phyloP scores from a whole-genome alignment of 2,329 filamentous ascomycete species.

The Geoglossum cookeanum region DNA sequence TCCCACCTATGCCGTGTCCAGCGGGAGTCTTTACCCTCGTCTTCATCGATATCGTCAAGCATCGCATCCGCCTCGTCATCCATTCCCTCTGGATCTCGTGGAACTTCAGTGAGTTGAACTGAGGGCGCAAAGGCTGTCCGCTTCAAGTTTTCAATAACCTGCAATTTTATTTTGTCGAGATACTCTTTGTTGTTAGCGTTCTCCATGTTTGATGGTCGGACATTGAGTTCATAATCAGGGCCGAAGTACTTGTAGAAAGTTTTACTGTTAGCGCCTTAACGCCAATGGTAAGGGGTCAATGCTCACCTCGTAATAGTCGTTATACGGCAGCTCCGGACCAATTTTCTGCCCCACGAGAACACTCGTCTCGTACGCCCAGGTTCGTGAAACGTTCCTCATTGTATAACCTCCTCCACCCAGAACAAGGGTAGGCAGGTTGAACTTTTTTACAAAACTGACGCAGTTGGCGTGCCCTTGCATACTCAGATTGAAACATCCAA shows the following conservation, averaged over 20 bases:
- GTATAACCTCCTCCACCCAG: conserved; percentile 51
- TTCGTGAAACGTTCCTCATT: conserved; percentile 44
- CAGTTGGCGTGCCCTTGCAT: conserved; percentile 54
- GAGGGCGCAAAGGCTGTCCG: conserved; percentile 43
- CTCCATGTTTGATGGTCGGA: conserved; percentile 53
- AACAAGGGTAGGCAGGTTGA: conserved; percentile 44
- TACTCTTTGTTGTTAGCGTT: conserved; percentile 51
- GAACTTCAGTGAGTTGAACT: conserved; percentile 45
- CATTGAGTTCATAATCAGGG: conserved; percentile 50
- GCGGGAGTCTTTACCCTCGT: conserved; percentile 68
- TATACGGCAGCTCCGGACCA: conserved; percentile 70
- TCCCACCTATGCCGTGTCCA: conserved; percentile 71
- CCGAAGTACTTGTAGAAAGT: conserved; percentile 38
- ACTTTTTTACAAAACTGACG: conserved; percentile 49
- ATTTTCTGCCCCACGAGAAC: conserved; percentile 70
- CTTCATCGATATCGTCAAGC: conserved; percentile 56
- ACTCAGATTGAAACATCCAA: conserved; percentile 51
- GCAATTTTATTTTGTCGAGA: conserved; percentile 44
- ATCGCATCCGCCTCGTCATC: conserved; percentile 47
- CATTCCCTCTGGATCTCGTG: conserved; percentile 35
- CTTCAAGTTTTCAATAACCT: conserved; percentile 47
- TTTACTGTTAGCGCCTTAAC: conserved; percentile 8
- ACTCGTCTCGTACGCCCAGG: conserved; percentile 50
- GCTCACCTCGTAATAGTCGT: conserved; percentile 73
- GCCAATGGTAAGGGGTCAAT: neutral